phyloP scores from a whole-genome alignment of 331 rosid genomes.

The Stylosanthes scabra region DNA sequence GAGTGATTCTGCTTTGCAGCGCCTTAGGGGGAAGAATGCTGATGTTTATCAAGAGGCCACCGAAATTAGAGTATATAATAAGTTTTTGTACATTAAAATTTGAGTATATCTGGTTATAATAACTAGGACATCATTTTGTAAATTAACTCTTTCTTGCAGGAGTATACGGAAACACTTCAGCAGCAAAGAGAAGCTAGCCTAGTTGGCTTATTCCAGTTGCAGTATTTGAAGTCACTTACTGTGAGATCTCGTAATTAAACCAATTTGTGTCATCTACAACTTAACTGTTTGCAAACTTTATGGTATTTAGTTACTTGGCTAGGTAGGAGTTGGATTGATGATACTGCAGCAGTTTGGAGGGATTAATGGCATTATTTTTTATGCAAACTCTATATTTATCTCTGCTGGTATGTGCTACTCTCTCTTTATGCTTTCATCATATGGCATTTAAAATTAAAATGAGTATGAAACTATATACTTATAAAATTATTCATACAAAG shows the following conservation, averaged over 20 bases:
- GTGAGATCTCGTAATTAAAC: constrained; percentile 52
- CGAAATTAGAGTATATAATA: constrained; percentile 64
- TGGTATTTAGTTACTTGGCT: constrained; percentile 30
- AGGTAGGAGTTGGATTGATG: constrained; percentile 96
- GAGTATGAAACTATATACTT: constrained; percentile 10
- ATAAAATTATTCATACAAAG: constrained; percentile 34
- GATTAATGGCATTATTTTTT: constrained; percentile 73
- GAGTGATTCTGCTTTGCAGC: constrained; percentile 68
- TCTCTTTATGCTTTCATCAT: constrained; percentile 22
- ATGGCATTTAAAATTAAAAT: constrained; percentile 2
- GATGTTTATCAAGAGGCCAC: constrained; percentile 70
- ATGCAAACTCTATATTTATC: constrained; percentile 78
- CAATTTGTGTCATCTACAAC: background rate
- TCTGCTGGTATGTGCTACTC: constrained; percentile 54
- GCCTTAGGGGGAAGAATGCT: constrained; percentile 61
- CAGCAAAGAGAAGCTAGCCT: constrained; percentile 59
- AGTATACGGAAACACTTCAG: constrained; percentile 69
- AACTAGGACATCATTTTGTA: constrained; percentile 3
- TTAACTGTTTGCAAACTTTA: constrained; percentile 24
- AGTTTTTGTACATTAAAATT: constrained; percentile 3
- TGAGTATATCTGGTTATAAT: constrained; percentile 28
- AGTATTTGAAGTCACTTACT: constrained; percentile 71
- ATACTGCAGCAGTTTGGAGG: constrained; percentile 92
- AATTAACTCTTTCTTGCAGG: constrained; percentile 46
- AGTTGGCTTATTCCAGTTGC: constrained; percentile 67